Evolutionary conservation across 2,329 filamentous ascomycete genomes (phyloP), one percentile per base, ranked within the genome.

Genomic region (Apiospora saccharicola): DNA sequence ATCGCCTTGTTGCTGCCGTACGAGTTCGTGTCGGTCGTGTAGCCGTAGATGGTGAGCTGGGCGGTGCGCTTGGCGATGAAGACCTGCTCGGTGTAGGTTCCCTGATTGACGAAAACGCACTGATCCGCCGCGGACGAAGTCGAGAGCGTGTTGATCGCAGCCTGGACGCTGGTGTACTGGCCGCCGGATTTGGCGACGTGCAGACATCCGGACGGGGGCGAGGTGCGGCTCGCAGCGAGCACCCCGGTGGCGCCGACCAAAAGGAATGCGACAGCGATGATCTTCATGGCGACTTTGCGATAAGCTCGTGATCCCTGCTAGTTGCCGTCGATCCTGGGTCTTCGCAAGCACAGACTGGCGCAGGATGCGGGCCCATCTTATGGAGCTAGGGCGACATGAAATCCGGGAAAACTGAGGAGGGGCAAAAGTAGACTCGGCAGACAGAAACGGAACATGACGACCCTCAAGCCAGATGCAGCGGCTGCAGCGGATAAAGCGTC

Each of bases 11-110:
- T 93, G 71, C 80, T 81, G 2, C 81, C 75, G 78, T 91, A 92
- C 22, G 82, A 81, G 13, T 83, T 80, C 4, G 86, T 86, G 73
- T 88, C 84, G 43, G 81, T 78, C 1, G 91, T 91, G 77, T 88
- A 88, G 24, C 91, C 91, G 76, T 90, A 89, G 73, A 90, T 85
- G 67, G 85, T 87, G 53, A 91, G 81, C 47, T 84, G 80, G 1
- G 86, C 86, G 16, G 80, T 81, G 67, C 87, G 84, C 0, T 80
- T 74, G 3, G 85, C 80, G 61, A 92, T 83, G 75, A 85, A 86
- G 53, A 91, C 88, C 77, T 91, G 90, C 78, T 91, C 90, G 3
- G 81, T 82, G 84, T 92, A 91, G 47, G 88, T 90, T 12, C 90
- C 90, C 34, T 86, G 80, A 76, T 88, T 79, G 79, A 93, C 88